Conservation (phyloP, 2,329 filamentous ascomycete species). For the Onygenales sp. region DNA sequence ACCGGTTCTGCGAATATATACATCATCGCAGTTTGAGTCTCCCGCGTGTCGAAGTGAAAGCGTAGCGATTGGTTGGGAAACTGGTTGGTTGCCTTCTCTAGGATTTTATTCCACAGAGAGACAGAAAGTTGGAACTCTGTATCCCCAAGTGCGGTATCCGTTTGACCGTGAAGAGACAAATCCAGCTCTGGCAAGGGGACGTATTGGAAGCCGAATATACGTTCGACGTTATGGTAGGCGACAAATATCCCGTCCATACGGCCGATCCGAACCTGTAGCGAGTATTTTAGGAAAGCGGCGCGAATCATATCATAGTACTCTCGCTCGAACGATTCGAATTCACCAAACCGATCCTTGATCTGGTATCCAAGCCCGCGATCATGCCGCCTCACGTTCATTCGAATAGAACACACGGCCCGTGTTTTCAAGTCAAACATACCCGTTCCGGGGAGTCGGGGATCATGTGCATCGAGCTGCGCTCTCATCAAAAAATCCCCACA, state of each 20-base stretch:
- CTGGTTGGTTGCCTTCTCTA: conserved; percentile 63
- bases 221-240: conserved; percentile 86
- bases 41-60: conserved; percentile 70
- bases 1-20: conserved; percentile 88
- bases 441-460: conserved; percentile 73
- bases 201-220: conserved; percentile 98
- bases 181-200: conserved; percentile 83
- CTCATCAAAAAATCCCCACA: conserved; percentile 86
- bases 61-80: conserved; percentile 70
- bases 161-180: conserved; percentile 70
- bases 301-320: conserved; percentile 97
- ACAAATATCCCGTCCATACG: conserved; percentile 99
- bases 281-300: conserved; percentile 91
- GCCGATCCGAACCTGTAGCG: conserved; percentile 90
- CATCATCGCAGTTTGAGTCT: conserved; percentile 55
- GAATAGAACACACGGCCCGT: conserved; percentile 78
- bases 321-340: conserved; percentile 85
- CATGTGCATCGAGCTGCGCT: conserved; percentile 86
- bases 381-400: conserved; percentile 69
- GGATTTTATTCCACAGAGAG: conserved; percentile 64
- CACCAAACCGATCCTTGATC: conserved; percentile 63
- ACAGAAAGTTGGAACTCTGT: conserved; percentile 78
- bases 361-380: conserved; percentile 77
- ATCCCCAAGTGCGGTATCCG: conserved; percentile 59
- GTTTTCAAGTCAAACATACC: conserved; percentile 98